Conservation (phyloP, 2,329 filamentous ascomycete genomes). For the Chaetomium sp. region DNA sequence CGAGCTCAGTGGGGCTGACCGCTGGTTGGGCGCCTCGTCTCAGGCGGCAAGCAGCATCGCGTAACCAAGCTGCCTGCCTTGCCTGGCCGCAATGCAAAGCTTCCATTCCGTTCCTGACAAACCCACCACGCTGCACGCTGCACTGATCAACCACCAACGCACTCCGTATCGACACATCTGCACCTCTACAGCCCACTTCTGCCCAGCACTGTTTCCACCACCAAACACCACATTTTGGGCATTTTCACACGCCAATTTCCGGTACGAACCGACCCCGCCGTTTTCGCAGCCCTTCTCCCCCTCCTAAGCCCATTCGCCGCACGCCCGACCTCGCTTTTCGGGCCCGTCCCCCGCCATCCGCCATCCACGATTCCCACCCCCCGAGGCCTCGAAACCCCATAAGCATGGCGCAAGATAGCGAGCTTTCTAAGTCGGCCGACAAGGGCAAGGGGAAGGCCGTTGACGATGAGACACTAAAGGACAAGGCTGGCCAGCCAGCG, state of each 20-base stretch:
- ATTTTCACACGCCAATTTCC: background rate
- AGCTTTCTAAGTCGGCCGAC: slow-evolving; percentile 74
- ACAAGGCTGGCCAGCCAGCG: slow-evolving; percentile 63
- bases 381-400: background rate
- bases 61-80: slow-evolving; percentile 30
- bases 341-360: slow-evolving; percentile 11
- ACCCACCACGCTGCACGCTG: background rate
- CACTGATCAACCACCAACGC: too few species aligned
- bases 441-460: slow-evolving; percentile 95
- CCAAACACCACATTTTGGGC: background rate
- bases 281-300: background rate
- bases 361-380: too few species aligned
- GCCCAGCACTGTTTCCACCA: slow-evolving; percentile 7
- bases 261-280: background rate
- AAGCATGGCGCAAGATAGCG: slow-evolving; percentile 86
- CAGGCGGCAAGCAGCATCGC: slow-evolving; percentile 33
- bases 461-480: slow-evolving; percentile 55
- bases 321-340: slow-evolving; percentile 8
- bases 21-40: slow-evolving; percentile 22
- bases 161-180: background rate
- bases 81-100: slow-evolving; percentile 16
- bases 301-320: background rate
- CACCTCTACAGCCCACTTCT: background rate
- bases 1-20: slow-evolving; percentile 19
- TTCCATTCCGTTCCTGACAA: slow-evolving; percentile 13